phyloP scores from a whole-genome alignment of 768 basidiomycete genomes.

The Amanita pallidorosea region DNA sequence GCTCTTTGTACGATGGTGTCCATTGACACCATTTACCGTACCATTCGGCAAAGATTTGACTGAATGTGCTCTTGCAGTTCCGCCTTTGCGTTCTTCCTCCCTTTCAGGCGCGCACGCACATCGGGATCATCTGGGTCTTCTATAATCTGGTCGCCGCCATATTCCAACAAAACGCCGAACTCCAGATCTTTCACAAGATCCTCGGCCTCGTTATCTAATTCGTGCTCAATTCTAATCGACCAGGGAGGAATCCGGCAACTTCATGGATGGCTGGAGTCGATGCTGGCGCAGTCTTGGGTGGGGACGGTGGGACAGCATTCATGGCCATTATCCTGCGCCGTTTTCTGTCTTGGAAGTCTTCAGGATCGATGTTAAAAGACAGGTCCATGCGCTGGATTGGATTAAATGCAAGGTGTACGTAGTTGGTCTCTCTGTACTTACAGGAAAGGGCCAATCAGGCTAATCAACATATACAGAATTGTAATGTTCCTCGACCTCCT shows the following conservation, averaged over 20 bases:
- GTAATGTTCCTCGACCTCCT: constrained; percentile 91
- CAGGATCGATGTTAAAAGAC: constrained; percentile 62
- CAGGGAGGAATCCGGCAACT: constrained; percentile 86
- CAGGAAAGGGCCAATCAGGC: constrained; percentile 71
- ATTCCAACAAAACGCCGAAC: constrained; percentile 81
- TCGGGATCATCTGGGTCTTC: constrained; percentile 75
- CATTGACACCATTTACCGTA: constrained; percentile 36
- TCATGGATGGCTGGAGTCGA: constrained; percentile 91
- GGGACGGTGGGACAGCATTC: constrained; percentile 42
- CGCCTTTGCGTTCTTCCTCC: constrained; percentile 34
- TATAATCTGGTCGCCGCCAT: constrained; percentile 71
- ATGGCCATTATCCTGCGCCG: constrained; percentile 80
- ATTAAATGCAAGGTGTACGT: constrained; percentile 9
- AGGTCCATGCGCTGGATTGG: constrained; percentile 37
- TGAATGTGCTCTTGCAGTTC: constrained; percentile 10
- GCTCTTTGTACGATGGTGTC: constrained; percentile 20
- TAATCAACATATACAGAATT: constrained; percentile 71
- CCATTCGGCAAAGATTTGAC: constrained; percentile 15
- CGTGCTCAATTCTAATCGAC: constrained; percentile 96
- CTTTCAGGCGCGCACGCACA: constrained; percentile 45
- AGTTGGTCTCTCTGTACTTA: constrained; percentile 24
- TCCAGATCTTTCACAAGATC: constrained; percentile 92
- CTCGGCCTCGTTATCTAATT: constrained; percentile 95
- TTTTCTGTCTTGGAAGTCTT: constrained; percentile 83
- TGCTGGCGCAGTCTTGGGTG: constrained; percentile 68